Conservation (phyloP, 202 grass and related monocot species). For the Alloteropsis angusta region DNA sequence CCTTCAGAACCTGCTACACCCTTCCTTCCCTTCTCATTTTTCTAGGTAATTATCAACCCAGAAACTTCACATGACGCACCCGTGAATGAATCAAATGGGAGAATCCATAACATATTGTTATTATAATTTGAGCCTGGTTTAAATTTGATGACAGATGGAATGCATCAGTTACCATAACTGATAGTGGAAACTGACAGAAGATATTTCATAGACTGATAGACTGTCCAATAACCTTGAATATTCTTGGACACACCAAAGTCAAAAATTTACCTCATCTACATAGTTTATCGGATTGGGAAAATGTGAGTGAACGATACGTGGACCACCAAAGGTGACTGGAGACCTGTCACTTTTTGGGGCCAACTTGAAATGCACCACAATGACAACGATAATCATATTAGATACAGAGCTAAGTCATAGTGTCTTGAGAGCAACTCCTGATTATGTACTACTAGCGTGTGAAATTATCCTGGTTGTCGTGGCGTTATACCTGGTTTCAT, state of each 20-base stretch:
- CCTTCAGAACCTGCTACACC: background rate
- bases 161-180: background rate
- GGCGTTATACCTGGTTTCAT: background rate
- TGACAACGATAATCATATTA: constrained; percentile 11
- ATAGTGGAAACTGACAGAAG: background rate
- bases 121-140: background rate
- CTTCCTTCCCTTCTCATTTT: constrained; percentile 17
- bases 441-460: background rate
- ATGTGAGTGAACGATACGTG: background rate
- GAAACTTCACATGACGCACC: constrained; percentile 2
- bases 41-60: constrained; percentile 4
- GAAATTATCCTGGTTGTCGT: background rate
- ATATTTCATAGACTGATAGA: constrained; percentile 33
- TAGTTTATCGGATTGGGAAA: constrained; percentile 11
- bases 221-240: constrained; percentile 22
- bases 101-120: background rate
- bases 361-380: constrained; percentile 8
- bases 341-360: constrained; percentile 27
- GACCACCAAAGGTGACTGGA: constrained; percentile 31
- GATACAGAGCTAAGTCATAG: background rate
- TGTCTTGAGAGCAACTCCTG: constrained; percentile 3
- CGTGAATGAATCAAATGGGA: background rate
- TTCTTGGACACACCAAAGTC: constrained; percentile 7
- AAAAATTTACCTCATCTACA: background rate
- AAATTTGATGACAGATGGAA: background rate